These are phyloP conservation scores for Solanum corneliomulleri DNA, from an alignment of 257 asterid species.

Conservation along the genomic window DNA sequence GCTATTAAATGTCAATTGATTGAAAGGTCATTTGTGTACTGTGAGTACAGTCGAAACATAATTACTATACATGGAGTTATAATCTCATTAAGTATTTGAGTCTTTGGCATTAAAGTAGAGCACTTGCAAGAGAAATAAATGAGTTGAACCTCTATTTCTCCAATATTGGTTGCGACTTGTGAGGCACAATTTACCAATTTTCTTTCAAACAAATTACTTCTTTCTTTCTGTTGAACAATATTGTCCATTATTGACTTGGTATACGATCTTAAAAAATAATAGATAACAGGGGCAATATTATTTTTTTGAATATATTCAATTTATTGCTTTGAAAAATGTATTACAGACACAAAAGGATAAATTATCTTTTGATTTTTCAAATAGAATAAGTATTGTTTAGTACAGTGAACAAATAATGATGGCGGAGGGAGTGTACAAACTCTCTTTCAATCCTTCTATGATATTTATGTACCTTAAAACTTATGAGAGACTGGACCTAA, in stretches of 20 bases:
- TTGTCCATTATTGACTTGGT: background rate
- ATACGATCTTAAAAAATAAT: no score
- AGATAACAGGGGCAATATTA: background rate
- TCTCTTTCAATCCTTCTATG: background rate
- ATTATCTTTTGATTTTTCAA: no score
- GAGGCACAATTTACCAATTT: background rate
- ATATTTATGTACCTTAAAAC: background rate
- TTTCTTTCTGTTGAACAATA: no score
- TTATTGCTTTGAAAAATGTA: no score
- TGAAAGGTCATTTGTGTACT: background rate
- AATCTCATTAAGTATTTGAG: background rate
- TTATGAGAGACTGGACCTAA: background rate
- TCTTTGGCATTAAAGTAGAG: background rate
- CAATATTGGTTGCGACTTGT: background rate
- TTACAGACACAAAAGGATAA: no score
- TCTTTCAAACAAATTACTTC: background rate
- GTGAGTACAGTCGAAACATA: background rate
- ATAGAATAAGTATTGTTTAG: background rate
- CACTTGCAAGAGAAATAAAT: background rate
- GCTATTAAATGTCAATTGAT: background rate
- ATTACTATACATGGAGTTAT: background rate
- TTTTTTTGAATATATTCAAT: no score
- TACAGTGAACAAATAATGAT: background rate
- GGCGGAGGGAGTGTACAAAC: background rate
- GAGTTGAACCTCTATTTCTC: background rate